Conservation (phyloP, 164 flowering plant species). For the Vitis cinerea region DNA sequence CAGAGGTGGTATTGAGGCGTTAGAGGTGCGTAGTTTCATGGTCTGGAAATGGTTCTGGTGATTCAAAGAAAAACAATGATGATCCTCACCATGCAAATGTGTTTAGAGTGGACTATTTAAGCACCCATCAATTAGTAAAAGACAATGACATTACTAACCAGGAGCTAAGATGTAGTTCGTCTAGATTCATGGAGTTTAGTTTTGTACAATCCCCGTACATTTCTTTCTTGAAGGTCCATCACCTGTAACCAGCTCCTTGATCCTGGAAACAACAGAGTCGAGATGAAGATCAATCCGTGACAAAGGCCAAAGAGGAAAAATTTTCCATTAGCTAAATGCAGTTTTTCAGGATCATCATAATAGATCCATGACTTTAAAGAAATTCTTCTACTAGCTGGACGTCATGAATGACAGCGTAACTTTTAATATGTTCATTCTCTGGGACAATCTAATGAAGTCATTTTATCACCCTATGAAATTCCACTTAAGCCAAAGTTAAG, state of each 20-base stretch:
- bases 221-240: slow-evolving; percentile 23
- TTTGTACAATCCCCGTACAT: slow-evolving; percentile 55
- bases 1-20: no score
- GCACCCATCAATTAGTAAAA: no score
- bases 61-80: no score
- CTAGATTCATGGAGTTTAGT: slow-evolving; percentile 37
- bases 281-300: background rate
- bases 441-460: no score
- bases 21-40: no score
- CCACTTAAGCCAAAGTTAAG: background rate
- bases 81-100: no score
- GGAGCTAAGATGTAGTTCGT: slow-evolving; percentile 67
- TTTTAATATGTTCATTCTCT: no score
- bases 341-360: background rate
- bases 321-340: background rate
- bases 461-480: background rate
- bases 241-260: slow-evolving; percentile 52
- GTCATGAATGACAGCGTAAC: no score
- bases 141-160: slow-evolving; percentile 44
- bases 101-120: no score
- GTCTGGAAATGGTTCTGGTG: no score
- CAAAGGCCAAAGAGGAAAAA: background rate
- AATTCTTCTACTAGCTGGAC: background rate
- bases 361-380: background rate
- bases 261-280: slow-evolving; percentile 34